Evolutionary conservation across 148 eudicot species (phyloP), one percentile per base, ranked within the genome.

Genomic region (Silene latifolia): DNA sequence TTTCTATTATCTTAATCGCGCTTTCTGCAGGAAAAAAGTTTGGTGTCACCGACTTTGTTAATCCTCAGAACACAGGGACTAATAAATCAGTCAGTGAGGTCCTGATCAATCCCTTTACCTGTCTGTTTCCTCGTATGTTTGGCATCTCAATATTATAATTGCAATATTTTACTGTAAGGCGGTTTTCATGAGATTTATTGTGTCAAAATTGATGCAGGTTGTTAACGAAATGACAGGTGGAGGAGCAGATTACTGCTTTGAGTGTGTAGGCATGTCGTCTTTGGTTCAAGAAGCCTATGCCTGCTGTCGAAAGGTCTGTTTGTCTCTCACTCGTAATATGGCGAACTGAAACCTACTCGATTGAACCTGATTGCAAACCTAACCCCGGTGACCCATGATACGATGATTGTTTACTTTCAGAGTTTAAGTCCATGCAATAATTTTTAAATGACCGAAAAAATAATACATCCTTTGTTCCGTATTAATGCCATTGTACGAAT

Each of bases 241-340:
- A 5, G 97, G 97, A 57, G 97, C 98, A 62, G 98, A 94, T 67
- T 91, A 87, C 67, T 89, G 98, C 83, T 89, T 93, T 59, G 98
- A 94, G 79, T 91, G 98, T 63, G 97, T 94, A 67, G 98, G 96
- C 56, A 67, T 78, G 86, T 53, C 91, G 60, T 86, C 93, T 35
- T 78, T 94, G 76, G 95, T 94, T 4, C 82, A 88, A 27, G 97
- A 94, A 85, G 97, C 98, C 58, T 91, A 29, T 75, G 90, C 95
- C 73, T 72, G 85, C 77, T 86, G 96, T 72, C 76, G 97, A 76
- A 84, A 89, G 95, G 98, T 91, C 14, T 54, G 10, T 32, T 23
- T n/a, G 46, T 48, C 27, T 58, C 8, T 58, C 51, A 7, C 42
- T 44, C 56, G 29, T 27, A 27, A 27, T 27, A 27, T n/a, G n/a